These are phyloP conservation scores for Botryotinia narcissicola DNA, from an alignment of 2,329 filamentous ascomycete genomes.

Conservation along the genomic window DNA sequence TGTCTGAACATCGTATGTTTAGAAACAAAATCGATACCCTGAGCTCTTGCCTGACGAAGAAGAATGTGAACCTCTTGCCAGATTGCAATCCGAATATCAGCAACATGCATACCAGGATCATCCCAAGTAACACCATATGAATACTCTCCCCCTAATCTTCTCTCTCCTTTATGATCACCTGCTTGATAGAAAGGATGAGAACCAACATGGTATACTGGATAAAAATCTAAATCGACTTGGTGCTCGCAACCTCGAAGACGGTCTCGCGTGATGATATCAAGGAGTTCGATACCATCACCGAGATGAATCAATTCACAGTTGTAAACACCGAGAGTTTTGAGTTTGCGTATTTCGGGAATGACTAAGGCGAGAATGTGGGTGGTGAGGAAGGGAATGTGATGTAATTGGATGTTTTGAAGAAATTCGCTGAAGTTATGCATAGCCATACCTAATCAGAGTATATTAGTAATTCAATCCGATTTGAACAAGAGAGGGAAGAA, in stretches of 20 bases:
- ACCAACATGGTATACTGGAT: slow-evolving; percentile 30
- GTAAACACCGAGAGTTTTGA: slow-evolving; percentile 33
- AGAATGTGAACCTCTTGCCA: slow-evolving; percentile 30
- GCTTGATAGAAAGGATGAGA: not conserved
- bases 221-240: slow-evolving; percentile 34
- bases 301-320: slow-evolving; percentile 35
- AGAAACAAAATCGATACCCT: slow-evolving; percentile 29
- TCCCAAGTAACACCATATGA: slow-evolving; percentile 36
- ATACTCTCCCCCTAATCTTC: slow-evolving; percentile 16
- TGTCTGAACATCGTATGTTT: slow-evolving; percentile 27
- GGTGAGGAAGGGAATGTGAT: slow-evolving; percentile 32
- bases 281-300: slow-evolving; percentile 27
- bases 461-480: not conserved
- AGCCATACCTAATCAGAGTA: slow-evolving; percentile 20
- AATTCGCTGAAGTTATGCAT: slow-evolving; percentile 29
- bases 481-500: not conserved
- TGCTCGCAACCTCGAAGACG: slow-evolving; percentile 26
- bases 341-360: slow-evolving; percentile 32
- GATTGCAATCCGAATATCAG: slow-evolving; percentile 26
- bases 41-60: slow-evolving; percentile 23
- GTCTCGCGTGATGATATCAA: slow-evolving; percentile 32
- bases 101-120: slow-evolving; percentile 24
- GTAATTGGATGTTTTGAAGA: slow-evolving; percentile 33
- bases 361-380: slow-evolving; percentile 29
- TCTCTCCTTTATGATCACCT: slow-evolving; percentile 22